These are phyloP conservation scores for Petunia hybrid DNA, from an alignment of 305 asterid species.

Conservation along the genomic window DNA sequence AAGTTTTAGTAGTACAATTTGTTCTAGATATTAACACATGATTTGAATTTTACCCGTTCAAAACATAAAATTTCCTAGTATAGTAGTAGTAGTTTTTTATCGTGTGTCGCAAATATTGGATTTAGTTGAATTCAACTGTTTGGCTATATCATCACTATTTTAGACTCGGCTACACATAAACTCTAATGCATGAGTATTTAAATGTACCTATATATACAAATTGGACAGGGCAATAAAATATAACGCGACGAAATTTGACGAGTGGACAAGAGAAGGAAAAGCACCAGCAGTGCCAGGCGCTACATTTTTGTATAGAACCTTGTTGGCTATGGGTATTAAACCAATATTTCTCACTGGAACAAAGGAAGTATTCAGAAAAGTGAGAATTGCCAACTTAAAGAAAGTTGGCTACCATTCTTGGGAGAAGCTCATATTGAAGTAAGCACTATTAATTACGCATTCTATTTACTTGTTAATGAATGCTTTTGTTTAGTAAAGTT, in stretches of 20 bases:
- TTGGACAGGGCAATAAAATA: conserved; percentile 34
- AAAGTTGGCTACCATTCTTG: conserved; percentile 39
- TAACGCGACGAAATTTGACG: conserved; percentile 36
- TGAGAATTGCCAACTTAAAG: conserved; percentile 36
- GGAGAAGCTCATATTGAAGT: conserved; percentile 49
- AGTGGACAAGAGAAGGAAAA: conserved; percentile 42
- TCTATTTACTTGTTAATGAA: neutral
- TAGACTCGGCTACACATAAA: neutral
- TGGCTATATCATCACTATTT: neutral
- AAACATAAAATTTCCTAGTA: too few relatives aligned
- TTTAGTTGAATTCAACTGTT: too few relatives aligned
- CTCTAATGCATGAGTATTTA: neutral
- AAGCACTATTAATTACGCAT: neutral
- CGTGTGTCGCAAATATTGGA: neutral
- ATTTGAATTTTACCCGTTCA: too few relatives aligned
- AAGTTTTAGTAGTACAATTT: neutral
- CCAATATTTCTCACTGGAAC: conserved; percentile 44
- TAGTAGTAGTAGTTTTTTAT: neutral
- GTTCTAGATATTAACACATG: too few relatives aligned
- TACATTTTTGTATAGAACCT: conserved; percentile 30
- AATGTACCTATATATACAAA: neutral
- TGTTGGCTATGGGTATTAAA: conserved; percentile 43
- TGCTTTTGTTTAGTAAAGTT: neutral
- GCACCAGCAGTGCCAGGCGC: conserved; percentile 44
- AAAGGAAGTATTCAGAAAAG: conserved; percentile 27